Conservation (phyloP, 257 asterid genomes). For the Plantago elongata region DNA sequence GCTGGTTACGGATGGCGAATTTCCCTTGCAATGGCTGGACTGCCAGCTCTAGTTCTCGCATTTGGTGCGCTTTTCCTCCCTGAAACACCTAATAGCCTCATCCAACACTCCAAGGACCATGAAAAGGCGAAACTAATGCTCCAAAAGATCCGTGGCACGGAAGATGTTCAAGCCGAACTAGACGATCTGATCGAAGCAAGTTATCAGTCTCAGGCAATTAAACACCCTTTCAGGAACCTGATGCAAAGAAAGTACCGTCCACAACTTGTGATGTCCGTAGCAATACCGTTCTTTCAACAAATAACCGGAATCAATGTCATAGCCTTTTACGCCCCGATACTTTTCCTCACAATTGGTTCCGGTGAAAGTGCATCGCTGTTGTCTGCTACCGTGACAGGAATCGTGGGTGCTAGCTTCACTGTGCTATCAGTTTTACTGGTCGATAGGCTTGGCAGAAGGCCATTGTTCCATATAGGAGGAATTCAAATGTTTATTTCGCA, state of each 20-base stretch:
- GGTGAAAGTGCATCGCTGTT: slow-evolving; percentile 19
- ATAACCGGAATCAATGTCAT: slow-evolving; percentile 16
- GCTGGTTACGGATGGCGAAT: slow-evolving; percentile 16
- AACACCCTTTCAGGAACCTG: slow-evolving; percentile 16
- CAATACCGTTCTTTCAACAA: slow-evolving; percentile 17
- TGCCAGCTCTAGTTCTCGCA: slow-evolving; percentile 11
- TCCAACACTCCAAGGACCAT: slow-evolving; percentile 14
- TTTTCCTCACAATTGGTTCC: slow-evolving; percentile 14
- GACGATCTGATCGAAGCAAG: slow-evolving; percentile 20
- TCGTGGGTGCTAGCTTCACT: slow-evolving; percentile 7
- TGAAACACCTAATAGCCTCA: slow-evolving; percentile 16
- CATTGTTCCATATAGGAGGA: slow-evolving; percentile 13
- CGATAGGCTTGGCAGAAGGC: slow-evolving; percentile 18
- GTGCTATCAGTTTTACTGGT: slow-evolving; percentile 16
- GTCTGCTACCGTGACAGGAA: slow-evolving; percentile 17
- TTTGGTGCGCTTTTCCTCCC: slow-evolving; percentile 15
- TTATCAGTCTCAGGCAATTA: slow-evolving; percentile 9
- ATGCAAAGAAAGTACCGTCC: slow-evolving; percentile 16
- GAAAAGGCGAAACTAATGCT: slow-evolving; percentile 13
- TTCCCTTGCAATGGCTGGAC: slow-evolving; percentile 13
- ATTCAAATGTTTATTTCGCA: slow-evolving; percentile 20
- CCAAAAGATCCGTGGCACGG: slow-evolving; percentile 14
- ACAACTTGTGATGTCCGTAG: slow-evolving; percentile 14
- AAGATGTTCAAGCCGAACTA: slow-evolving; percentile 19
- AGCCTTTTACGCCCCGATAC: slow-evolving; percentile 15